These are phyloP conservation scores for Scheffersomyces lignosus DNA, from an alignment of 805 yeast genomes.

Conservation along the genomic window DNA sequence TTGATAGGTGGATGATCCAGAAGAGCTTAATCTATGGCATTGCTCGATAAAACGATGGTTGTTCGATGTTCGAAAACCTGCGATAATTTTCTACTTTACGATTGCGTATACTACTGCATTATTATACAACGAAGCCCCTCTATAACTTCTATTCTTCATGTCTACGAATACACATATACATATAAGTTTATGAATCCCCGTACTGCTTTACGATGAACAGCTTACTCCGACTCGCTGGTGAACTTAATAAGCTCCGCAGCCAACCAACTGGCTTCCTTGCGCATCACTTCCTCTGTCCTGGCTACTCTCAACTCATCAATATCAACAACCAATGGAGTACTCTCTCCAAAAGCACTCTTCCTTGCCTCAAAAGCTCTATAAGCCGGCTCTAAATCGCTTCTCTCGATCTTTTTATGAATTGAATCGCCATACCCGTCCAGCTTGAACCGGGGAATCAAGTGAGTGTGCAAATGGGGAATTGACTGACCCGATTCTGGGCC, in stretches of 20 bases:
- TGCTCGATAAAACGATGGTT: too few species aligned
- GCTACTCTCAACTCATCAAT: constrained; percentile 55
- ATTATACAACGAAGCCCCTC: too few species aligned
- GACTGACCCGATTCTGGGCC: constrained; percentile 96
- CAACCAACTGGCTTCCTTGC: constrained; percentile 62
- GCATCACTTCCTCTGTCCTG: constrained; percentile 67
- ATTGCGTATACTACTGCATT: too few species aligned
- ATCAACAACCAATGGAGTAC: constrained; percentile 1
- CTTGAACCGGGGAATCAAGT: constrained; percentile 80
- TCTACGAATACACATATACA: too few species aligned
- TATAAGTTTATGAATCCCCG: too few species aligned
- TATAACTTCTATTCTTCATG: too few species aligned
- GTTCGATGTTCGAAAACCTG: too few species aligned
- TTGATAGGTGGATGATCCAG: too few species aligned
- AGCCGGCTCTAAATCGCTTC: constrained; percentile 46
- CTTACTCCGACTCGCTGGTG: too few species aligned
- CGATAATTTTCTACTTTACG: too few species aligned
- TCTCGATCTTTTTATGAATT: constrained; percentile 66
- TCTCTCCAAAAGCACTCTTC: constrained; percentile 12
- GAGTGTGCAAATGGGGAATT: constrained; percentile 95
- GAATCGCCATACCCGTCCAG: constrained; percentile 57
- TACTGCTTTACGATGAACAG: too few species aligned
- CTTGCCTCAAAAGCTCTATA: constrained; percentile 25
- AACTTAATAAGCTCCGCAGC: constrained; percentile 38
- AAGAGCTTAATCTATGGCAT: too few species aligned